These are phyloP conservation scores for Gardenia jasminoides DNA, from an alignment of 257 asterid species.

Conservation along the genomic window DNA sequence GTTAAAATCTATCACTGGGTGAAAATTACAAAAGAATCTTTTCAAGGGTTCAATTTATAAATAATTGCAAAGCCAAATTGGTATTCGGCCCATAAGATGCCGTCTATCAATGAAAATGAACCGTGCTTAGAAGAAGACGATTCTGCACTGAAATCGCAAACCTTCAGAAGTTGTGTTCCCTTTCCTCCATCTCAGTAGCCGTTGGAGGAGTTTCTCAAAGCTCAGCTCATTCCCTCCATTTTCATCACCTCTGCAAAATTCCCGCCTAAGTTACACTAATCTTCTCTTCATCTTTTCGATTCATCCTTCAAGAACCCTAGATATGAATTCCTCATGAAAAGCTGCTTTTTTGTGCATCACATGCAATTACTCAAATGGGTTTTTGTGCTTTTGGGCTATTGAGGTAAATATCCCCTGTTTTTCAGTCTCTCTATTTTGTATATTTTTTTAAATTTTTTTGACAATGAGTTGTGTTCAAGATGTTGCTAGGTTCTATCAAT, in stretches of 20 bases:
- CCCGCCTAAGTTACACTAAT: neutral
- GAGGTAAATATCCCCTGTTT: constrained; percentile 9
- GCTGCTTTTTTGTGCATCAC: neutral
- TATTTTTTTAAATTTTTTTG: no score
- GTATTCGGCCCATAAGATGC: neutral
- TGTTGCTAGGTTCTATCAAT: no score
- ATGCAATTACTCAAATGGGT: neutral
- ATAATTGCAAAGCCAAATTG: neutral
- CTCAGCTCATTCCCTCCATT: constrained; percentile 10
- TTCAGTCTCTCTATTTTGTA: neutral
- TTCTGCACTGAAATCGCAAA: constrained; percentile 23
- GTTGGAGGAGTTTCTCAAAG: constrained; percentile 7
- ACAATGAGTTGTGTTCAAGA: neutral
- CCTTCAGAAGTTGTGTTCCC: neutral
- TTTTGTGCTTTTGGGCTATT: constrained; percentile 10
- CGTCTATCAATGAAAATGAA: neutral
- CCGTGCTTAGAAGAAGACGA: constrained; percentile 13
- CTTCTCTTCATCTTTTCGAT: neutral
- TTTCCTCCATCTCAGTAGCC: constrained; percentile 9
- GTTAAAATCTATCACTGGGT: neutral
- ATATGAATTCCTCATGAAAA: neutral
- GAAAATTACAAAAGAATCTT: neutral
- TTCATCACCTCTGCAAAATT: constrained; percentile 8
- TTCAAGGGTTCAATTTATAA: neutral
- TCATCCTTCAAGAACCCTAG: constrained; percentile 17